These are phyloP conservation scores for Saksenaea vasiformis DNA, from an alignment of 371 early-diverging fungal species.

Conservation along the genomic window DNA sequence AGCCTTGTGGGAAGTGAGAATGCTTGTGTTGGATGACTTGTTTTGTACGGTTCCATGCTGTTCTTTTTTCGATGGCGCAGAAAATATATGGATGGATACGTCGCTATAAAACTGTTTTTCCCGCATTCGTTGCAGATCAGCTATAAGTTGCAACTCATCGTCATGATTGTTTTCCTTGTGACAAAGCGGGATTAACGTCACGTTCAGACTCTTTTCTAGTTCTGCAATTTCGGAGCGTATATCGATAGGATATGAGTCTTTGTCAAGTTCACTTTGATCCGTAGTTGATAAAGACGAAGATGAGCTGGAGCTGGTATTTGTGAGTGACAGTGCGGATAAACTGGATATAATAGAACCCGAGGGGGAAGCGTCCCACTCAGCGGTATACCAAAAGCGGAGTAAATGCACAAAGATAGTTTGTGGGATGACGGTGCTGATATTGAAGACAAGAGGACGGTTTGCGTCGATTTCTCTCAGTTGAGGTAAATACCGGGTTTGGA, in stretches of 20 bases:
- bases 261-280: background rate
- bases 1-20: background rate
- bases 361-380: slow-evolving; percentile 15
- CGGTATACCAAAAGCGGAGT: slow-evolving; percentile 50
- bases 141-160: slow-evolving; percentile 21
- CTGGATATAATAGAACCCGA: background rate
- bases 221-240: slow-evolving; percentile 10
- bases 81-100: slow-evolving; percentile 27
- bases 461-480: slow-evolving; percentile 8
- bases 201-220: slow-evolving; percentile 16
- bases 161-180: slow-evolving; percentile 16
- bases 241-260: background rate
- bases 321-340: slow-evolving; percentile 12
- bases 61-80: slow-evolving; percentile 1
- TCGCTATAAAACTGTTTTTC: slow-evolving; percentile 25
- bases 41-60: slow-evolving; percentile 12
- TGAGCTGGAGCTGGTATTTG: slow-evolving; percentile 2
- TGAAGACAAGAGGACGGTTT: slow-evolving; percentile 7
- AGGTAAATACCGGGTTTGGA: slow-evolving; percentile 20
- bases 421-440: slow-evolving; percentile 24
- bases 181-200: slow-evolving; percentile 14
- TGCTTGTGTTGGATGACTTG: background rate
- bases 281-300: slow-evolving; percentile 6
- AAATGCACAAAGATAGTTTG: slow-evolving; percentile 20
- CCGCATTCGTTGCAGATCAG: slow-evolving; percentile 33